These are phyloP conservation scores for Xylariaceae sp. DNA, from an alignment of 2,329 filamentous ascomycete genomes.

Conservation along the genomic window DNA sequence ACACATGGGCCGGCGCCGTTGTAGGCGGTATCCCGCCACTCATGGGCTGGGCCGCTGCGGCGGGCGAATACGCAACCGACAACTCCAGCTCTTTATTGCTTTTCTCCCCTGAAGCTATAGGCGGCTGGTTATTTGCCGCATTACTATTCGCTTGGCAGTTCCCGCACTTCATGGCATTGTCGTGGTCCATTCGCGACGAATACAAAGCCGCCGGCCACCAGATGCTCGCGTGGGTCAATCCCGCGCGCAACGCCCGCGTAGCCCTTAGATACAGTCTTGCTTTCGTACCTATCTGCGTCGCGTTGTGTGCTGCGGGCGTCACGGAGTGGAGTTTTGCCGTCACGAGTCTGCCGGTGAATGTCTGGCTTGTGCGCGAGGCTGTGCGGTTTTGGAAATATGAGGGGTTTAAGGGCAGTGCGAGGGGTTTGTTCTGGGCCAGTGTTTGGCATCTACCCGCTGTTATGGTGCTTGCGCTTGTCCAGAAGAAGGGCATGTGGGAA, in stretches of 20 bases:
- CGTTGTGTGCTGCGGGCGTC: conserved; percentile 71
- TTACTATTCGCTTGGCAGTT: conserved; percentile 96
- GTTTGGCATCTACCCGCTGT: conserved; percentile 93
- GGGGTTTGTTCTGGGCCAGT: conserved; percentile 91
- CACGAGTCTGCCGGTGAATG: conserved; percentile 77
- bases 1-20: conserved; percentile 92
- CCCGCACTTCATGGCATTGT: conserved; percentile 94
- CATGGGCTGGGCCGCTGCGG: conserved; percentile 97
- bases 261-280: conserved; percentile 80
- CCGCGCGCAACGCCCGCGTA: conserved; percentile 78
- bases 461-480: conserved; percentile 82
- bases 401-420: conserved; percentile 74
- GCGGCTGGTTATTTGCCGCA: conserved; percentile 84
- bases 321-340: conserved; percentile 82
- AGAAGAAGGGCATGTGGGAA: conserved; percentile 91
- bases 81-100: conserved; percentile 75
- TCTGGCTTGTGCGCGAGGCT: conserved; percentile 79
- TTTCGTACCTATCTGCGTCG: conserved; percentile 83
- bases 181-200: conserved; percentile 83
- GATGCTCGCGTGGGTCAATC: conserved; percentile 85
- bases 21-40: conserved; percentile 91
- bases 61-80: conserved; percentile 76
- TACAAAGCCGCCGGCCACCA: conserved; percentile 68
- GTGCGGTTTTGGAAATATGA: conserved; percentile 75
- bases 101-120: conserved; percentile 60